Base-by-base conservation (phyloP, 2,329 filamentous ascomycete genomes). In the Fusarium drepaniforme region DNA sequence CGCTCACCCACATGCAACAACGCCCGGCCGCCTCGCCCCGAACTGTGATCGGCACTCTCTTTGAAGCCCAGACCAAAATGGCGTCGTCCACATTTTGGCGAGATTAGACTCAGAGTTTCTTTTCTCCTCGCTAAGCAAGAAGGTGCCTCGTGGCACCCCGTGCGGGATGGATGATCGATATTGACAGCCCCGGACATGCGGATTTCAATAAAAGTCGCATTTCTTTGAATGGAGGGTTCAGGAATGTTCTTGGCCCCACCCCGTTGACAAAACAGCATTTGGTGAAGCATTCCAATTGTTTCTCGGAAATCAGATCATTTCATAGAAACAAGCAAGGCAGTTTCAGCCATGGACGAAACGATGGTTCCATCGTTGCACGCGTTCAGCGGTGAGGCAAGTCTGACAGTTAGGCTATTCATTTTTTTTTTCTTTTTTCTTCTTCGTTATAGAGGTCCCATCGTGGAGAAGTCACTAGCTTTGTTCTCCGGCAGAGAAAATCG, bases 41-140 rank as follows among this genome's bases (percentile, higher is more conserved):
- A 75, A 71, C 76, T 66, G 72, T 73, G 76, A 78, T 78, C 76
- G 76, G 64, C 76, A 63, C 37, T 38, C 64, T 63, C 28, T 40
- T 33, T 11, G 8, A 33, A 33, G 33, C 33, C 40, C 9, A 44
- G 40, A 44, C 40, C 40, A 23, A 8, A n/a, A 57, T 35, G 30
- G 33, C n/a, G n/a, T 8, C n/a, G n/a, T 8, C 18, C 13, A 30
- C 49, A 28, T 18, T 53, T 30, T 60, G 57, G 42, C 60, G 60
- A 63, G 60, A 63, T 63, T 63, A 63, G 61, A 53, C 53, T 70
- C 59, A 53, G 42, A 56, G 59, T 60, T 57, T 28, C 28, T 28
- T 28, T 28, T 28, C 28, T 46, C 33, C 21, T 21, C 28, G 35
- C 51, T 53, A 65, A 44, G 33, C 28, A 44, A 23, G 42, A 64